Percentiles rank a stretch among this genome's conserved stretches.
These are phyloP conservation scores for Penicillium taxi DNA, from an alignment of 495 filamentous ascomycete species.

Conservation along the genomic window DNA sequence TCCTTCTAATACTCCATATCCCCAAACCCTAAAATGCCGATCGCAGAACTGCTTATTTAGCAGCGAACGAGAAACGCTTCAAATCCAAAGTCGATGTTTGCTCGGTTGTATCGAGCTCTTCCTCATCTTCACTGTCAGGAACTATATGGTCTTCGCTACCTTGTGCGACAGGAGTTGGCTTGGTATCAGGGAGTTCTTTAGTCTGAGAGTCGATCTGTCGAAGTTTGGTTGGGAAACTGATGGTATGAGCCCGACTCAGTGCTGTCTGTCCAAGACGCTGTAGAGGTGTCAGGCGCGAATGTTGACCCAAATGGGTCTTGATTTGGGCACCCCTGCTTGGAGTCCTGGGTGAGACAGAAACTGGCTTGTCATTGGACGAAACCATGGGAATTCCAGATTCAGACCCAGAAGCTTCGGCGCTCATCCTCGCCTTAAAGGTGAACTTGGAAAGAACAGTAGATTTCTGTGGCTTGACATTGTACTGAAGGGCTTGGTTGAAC, in stretches of 20 bases:
- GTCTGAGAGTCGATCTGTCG: constrained; percentile 6
- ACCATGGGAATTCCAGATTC: background rate
- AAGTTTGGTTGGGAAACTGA: constrained; percentile 23
- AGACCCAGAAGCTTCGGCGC: too few relatives aligned
- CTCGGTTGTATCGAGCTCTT: constrained; percentile 35
- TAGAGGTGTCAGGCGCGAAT: constrained; percentile 37
- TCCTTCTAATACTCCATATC: constrained; percentile 14
- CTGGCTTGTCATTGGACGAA: constrained; percentile 5
- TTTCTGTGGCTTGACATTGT: constrained; percentile 34
- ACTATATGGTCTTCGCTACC: constrained; percentile 75
- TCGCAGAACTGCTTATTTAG: constrained; percentile 12
- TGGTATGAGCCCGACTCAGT: constrained; percentile 34
- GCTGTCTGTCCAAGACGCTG: constrained; percentile 42
- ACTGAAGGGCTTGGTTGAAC: constrained; percentile 28
- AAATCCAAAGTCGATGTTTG: constrained; percentile 35
- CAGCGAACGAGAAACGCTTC: constrained; percentile 46
- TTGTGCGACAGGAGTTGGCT: constrained; percentile 13
- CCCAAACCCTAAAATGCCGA: constrained; percentile 8
- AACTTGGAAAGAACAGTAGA: constrained; percentile 29
- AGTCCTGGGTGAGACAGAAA: constrained; percentile 13
- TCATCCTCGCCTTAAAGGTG: constrained; percentile 24
- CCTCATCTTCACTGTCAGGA: constrained; percentile 60
- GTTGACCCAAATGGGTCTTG: constrained; percentile 13
- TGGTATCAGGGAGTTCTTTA: constrained; percentile 5
- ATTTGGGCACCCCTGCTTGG: constrained; percentile 5